phyloP scores from a whole-genome alignment of 179 eudicot species.

The Sideroxylon spinosum region DNA sequence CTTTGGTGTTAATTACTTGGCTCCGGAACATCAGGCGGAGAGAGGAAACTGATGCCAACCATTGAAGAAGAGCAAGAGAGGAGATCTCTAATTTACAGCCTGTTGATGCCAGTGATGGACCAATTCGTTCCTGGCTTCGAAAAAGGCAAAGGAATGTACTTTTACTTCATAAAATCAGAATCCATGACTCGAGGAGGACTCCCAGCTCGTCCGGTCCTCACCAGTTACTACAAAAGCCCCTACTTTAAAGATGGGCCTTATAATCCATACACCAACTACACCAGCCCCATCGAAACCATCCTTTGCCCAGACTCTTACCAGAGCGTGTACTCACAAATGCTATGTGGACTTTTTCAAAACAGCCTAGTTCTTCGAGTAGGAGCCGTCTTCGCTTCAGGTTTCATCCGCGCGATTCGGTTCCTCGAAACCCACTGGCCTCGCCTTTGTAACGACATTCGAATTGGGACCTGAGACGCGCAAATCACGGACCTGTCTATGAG shows the following conservation, averaged over 20 bases:
- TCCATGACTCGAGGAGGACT: constrained; percentile 73
- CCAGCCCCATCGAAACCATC: constrained; percentile 69
- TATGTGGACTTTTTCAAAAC: constrained; percentile 57
- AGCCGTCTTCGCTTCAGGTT: constrained; percentile 70
- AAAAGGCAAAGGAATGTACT: constrained; percentile 76
- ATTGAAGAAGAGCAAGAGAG: constrained; percentile 64
- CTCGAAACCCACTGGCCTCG: constrained; percentile 53
- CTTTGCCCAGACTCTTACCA: constrained; percentile 73
- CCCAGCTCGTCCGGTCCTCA: constrained; percentile 66
- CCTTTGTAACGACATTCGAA: constrained; percentile 46
- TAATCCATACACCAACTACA: constrained; percentile 71
- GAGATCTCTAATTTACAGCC: constrained; percentile 54
- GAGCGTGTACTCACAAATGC: constrained; percentile 77
- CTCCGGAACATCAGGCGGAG: constrained; percentile 77
- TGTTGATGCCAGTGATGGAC: constrained; percentile 74
- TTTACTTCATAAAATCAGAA: constrained; percentile 64
- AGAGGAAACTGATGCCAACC: constrained; percentile 75
- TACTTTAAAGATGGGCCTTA: constrained; percentile 48
- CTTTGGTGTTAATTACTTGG: constrained; percentile 24
- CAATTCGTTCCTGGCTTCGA: constrained; percentile 59
- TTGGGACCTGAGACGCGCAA: constrained; percentile 33
- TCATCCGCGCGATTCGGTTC: constrained; percentile 69
- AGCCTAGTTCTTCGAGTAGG: constrained; percentile 65
- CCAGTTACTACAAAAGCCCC: constrained; percentile 61
- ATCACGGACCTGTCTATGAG: constrained; percentile 44